These are phyloP conservation scores for Closterium sp. DNA, from an alignment of 139 green algal genomes.

Conservation along the genomic window DNA sequence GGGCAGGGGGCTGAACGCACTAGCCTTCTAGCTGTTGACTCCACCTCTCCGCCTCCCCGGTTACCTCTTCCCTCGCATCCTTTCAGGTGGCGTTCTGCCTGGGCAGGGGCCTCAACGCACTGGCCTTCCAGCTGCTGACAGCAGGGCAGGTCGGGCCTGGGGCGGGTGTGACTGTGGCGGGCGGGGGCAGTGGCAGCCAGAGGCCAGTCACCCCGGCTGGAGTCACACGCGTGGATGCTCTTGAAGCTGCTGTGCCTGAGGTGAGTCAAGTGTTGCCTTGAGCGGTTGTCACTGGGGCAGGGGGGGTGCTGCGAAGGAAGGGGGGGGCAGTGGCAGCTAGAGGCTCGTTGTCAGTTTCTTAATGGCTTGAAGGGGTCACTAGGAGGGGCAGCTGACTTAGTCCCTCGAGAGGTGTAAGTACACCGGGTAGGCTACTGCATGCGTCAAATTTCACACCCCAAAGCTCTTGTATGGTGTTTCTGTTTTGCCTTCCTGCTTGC, in stretches of 20 bases:
- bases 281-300: neutral
- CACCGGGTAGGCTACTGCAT: too few relatives aligned
- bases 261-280: neutral
- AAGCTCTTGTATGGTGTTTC: neutral
- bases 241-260: neutral
- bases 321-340: neutral
- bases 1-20: too few relatives aligned
- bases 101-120: neutral
- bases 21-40: too few relatives aligned
- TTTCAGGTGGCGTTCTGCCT: neutral
- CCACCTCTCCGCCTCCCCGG: too few relatives aligned
- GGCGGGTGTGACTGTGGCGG: neutral
- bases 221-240: neutral
- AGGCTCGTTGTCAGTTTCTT: too few relatives aligned
- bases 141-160: neutral
- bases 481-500: neutral
- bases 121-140: conserved; percentile 10
- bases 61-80: too few relatives aligned
- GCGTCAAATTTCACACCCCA: too few relatives aligned
- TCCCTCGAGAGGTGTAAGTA: too few relatives aligned
- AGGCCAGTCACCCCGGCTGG: neutral
- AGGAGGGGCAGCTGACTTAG: too few relatives aligned
- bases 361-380: too few relatives aligned
- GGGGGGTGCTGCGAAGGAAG: too few relatives aligned
- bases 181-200: neutral